Evolutionary conservation across 345 rosid genomes (phyloP), one percentile per base, ranked within the genome.

Genomic region (Noccaea bulbosa): DNA sequence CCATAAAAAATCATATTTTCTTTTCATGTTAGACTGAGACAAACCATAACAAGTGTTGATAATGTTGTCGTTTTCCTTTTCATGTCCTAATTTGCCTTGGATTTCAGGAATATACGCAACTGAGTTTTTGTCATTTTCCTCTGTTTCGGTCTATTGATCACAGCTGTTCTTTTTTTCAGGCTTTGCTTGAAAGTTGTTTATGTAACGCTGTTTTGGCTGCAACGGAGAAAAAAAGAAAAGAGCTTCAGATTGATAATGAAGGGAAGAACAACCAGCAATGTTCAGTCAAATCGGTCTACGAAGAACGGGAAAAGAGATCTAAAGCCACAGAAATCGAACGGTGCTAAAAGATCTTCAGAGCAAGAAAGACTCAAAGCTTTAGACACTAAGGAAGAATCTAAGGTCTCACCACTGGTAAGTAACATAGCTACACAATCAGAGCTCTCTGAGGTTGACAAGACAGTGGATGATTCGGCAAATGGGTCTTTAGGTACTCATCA

Each of bases 301-400:
- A 85, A 77, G 69, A 64, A 78, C 39, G 87, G 81, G 17, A 82
- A 76, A 81, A 87, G 65, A 78, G 87, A 71, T 51, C 81, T 46
- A 32, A 87, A 79, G 75, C 67, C 51, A 45, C 78, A 76, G 8
- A 84, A 76, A 59, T 81, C 50, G 55, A 83, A 74, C 50, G 68
- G 81, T 39, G 37, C 45, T 72, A 83, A 81, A 62, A 52, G 46
- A 41, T 41, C 62, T 58, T 76, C 67, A 5, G 87, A 75, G 72
- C 81, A 79, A 84, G 70, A 55, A 51, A 83, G 71, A 68, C 67
- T 80, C 12, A 84, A 83, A 75, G 60, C 78, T 54, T 70, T 74
- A 3, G 79, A 62, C 14, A 62, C 83, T 39, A 82, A 73, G 62
- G 62, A 85, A 27, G 85, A 83, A 61, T 39, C 84, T 63, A 2